Evolutionary conservation across 1,284 basidiomycete genomes (phyloP).

Genomic region (Trichosporon sp.): DNA sequence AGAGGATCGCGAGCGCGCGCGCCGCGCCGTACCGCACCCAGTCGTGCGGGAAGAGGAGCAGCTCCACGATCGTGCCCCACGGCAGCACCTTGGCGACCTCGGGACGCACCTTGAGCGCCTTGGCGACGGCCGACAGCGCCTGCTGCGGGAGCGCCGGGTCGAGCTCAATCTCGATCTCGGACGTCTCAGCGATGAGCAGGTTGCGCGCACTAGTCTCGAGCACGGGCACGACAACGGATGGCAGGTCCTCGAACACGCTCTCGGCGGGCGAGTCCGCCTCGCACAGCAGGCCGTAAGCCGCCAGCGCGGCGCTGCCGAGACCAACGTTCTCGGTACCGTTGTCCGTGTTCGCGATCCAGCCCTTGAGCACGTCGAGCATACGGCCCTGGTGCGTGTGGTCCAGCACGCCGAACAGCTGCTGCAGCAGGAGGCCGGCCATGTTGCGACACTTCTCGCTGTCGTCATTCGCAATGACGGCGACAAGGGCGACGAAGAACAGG

Average conservation of each 20-base stretch:
- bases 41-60: conserved; percentile 84
- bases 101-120: conserved; percentile 61
- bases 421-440: conserved; percentile 78
- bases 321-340: conserved; percentile 22
- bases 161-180: conserved; percentile 49
- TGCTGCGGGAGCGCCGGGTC: conserved; percentile 87
- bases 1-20: conserved; percentile 69
- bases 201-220: conserved; percentile 55
- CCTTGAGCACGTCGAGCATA: conserved; percentile 63
- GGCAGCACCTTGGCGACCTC: conserved; percentile 53
- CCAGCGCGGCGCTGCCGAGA: conserved; percentile 56
- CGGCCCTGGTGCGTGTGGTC: conserved; percentile 58
- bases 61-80: conserved; percentile 63
- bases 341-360: conserved; percentile 58
- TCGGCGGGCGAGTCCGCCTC: conserved; percentile 22
- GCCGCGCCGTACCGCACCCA: conserved; percentile 86
- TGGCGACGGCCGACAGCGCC: conserved; percentile 62
- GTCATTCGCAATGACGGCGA: conserved; percentile 92
- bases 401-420: conserved; percentile 66
- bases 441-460: conserved; percentile 81
- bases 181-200: conserved; percentile 48
- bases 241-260: conserved; percentile 50
- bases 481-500: conserved; percentile 84
- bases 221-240: conserved; percentile 60
- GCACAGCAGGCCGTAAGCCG: conserved; percentile 70